Evolutionary conservation across 495 filamentous ascomycete species (phyloP).

Genomic region (Xylaria grammica): DNA sequence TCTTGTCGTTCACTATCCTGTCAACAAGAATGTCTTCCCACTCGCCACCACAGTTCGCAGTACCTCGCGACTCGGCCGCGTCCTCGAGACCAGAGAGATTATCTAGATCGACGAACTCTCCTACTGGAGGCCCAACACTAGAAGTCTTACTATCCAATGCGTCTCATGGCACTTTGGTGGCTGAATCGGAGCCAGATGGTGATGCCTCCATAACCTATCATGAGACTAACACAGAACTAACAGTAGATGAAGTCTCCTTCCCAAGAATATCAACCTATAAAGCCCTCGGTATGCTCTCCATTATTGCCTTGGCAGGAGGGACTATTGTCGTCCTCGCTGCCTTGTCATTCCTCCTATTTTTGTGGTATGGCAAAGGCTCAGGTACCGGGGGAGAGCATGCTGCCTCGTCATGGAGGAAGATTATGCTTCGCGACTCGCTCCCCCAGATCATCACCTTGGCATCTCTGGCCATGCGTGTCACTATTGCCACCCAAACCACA

Average conservation of each 20-base stretch:
- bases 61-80: neutral
- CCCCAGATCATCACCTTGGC: conserved; percentile 11
- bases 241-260: neutral
- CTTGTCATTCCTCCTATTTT: neutral
- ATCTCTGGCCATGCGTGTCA: conserved; percentile 6
- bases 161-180: neutral
- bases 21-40: neutral
- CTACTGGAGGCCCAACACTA: too few species aligned
- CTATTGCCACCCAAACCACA: neutral
- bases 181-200: neutral
- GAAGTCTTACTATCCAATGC: neutral
- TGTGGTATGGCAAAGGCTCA: conserved; percentile 9
- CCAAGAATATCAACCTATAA: neutral
- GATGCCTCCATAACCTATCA: neutral
- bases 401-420: neutral
- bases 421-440: conserved; percentile 13
- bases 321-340: neutral
- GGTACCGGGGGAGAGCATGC: neutral
- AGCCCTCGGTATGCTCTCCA: neutral
- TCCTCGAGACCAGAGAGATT: neutral
- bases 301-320: neutral
- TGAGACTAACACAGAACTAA: neutral
- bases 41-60: neutral
- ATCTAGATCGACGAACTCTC: neutral
- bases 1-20: neutral